Base-by-base conservation (phyloP, 2,329 filamentous ascomycete genomes). In the Beauveria brongniartii region DNA sequence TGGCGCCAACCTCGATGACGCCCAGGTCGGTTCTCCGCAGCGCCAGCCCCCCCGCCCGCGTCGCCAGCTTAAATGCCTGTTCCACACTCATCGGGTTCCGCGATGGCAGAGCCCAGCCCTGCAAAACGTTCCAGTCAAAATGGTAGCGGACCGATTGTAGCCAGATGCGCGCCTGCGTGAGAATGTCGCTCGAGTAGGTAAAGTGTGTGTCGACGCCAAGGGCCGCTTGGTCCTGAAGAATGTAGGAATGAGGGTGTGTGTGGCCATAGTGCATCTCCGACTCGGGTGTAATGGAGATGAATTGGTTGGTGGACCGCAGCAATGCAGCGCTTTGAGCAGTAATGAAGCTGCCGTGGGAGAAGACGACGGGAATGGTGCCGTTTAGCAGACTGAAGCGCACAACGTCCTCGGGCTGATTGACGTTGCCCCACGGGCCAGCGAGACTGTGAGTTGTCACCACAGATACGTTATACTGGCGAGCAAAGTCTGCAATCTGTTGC, bases 211-310 rank as follows among this genome's bases (percentile, higher is more conserved):
- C 81, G 10, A 84, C 72, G 3, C 82, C 82, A 0, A 85, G 73
- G 1, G 80, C 69, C 1, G 75, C 76, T 63, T 84, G 80, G 65
- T 85, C 81, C 30, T 75, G 75, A 30, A 79, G 71, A 9, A 73
- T 67, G 58, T 78, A 73, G 20, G 71, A 74, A 43, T 69, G 66
- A 1, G 74, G 73, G 61, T 84, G 79, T 0, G 70, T 73, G 65
- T 82, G 80, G n/a, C 82, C 82, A 68, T 79, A 84, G 67, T 83
- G 80, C 74, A 82, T 78, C 65, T 85, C 82, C 0, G 80, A 82
- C 65, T 86, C 83, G 1, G 82, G 81, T 0, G 83, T 85, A 62
- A 81, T 81, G 56, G 80, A 81, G 47, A 85, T 69, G 69, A 80
- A 79, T 55, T 83, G 77, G 68, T 84, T 79, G 2, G 75, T 75